A percentile compares a stretch with the other conserved stretches of the same genome.
phyloP scores from a whole-genome alignment of 495 filamentous ascomycete genomes.

The Trichoderma reesei region DNA sequence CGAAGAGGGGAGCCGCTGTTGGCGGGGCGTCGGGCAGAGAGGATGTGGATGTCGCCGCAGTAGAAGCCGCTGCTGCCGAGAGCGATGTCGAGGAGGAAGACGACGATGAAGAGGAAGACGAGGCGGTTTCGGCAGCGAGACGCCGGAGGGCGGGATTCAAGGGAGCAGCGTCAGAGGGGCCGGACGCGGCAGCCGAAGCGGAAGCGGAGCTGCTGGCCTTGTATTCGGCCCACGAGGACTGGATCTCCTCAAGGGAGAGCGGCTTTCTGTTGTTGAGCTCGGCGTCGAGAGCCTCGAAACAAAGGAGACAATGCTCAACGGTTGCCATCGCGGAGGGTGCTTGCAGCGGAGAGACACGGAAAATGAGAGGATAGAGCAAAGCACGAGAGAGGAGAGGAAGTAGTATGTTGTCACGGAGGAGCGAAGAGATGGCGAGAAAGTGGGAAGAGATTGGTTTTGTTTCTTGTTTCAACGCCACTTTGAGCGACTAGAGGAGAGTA shows the following conservation, averaged over 20 bases:
- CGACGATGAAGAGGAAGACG: not conserved
- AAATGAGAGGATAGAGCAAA: not conserved
- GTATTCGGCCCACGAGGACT: slow-evolving; percentile 61
- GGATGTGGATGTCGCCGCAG: slow-evolving; percentile 28
- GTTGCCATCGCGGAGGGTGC: slow-evolving; percentile 70
- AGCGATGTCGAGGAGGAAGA: slow-evolving; percentile 3
- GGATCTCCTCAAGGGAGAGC: slow-evolving; percentile 51
- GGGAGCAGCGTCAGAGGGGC: slow-evolving; percentile 16
- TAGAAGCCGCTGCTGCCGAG: slow-evolving; percentile 13
- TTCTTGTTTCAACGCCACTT: not conserved
- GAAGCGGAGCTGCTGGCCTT: slow-evolving; percentile 21
- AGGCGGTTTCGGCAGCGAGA: not conserved
- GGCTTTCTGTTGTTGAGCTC: slow-evolving; percentile 32
- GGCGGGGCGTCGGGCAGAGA: slow-evolving; percentile 20
- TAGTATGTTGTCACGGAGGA: not conserved
- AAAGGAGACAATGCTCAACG: slow-evolving; percentile 74
- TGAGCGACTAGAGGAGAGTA: not conserved
- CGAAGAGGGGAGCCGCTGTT: slow-evolving; percentile 63
- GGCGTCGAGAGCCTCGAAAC: slow-evolving; percentile 74
- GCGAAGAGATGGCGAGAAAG: not conserved
- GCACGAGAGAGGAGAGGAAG: not conserved
- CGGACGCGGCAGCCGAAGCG: slow-evolving; percentile 17
- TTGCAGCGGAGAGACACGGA: slow-evolving; percentile 3
- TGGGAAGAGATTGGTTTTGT: not conserved
- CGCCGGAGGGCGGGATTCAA: slow-evolving; percentile 14